Evolutionary conservation across 495 filamentous ascomycete genomes (phyloP), one percentile per base, ranked within the genome.

Genomic region (Penicillium arizonense): DNA sequence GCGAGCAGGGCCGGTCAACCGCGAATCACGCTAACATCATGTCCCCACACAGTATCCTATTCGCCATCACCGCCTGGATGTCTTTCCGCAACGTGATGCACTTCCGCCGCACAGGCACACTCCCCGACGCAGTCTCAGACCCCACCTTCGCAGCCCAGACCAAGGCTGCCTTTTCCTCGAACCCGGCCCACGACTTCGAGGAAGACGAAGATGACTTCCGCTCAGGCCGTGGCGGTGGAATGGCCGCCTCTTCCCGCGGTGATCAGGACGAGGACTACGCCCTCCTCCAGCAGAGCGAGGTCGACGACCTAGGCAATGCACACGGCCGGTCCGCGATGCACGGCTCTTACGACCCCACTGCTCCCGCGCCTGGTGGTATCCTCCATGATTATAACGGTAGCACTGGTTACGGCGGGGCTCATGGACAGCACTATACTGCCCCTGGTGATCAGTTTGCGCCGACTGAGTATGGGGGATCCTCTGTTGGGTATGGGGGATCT

Each of bases 11-110:
- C 18, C 18, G 18, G 18, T 18, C 18, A 18, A 5, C 12, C 21
- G 23, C 45, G 32, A 12, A 43, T 47, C 8, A 47, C 34, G 34
- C 57, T 66, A 57, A 60, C 52, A 28, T 14, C 42, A 36, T 14
- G 13, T 18, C 13, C 10, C 28, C 24, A 12, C 40, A 46, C 56
- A 96, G 90, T 69, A 65, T 96, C 30, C 78, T 88, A 57, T 96
- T 91, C 73, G 67, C 79, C 52, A 63, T 80, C 10, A 92, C 92
- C 4, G 82, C 82, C 43, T 82, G 77, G 48, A 78, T 96, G 45
- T 92, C 90, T 52, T 75, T 89, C 61, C 89, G 90, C 72, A 87
- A 85, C 44, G 77, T 90, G 47, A 79, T 85, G 61, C 87, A 91
- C 73, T 96, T 87, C 77, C 82, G 87, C 54, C 82, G 82, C 49